phyloP scores from a whole-genome alignment of 345 rosid genomes.

The Capsella bursapastoris region DNA sequence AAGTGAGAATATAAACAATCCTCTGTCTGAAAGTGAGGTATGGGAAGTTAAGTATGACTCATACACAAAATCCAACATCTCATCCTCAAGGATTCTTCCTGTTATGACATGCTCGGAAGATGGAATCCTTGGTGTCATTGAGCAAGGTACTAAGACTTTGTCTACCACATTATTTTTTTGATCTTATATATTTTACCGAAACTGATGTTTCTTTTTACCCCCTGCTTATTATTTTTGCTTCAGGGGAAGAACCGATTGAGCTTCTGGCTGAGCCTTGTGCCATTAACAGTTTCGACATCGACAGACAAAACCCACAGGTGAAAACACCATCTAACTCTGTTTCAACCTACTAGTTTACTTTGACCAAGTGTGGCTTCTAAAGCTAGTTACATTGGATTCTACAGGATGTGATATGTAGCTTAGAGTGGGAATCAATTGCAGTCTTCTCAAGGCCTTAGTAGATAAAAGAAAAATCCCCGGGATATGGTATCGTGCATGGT shows the following conservation, averaged over 20 bases:
- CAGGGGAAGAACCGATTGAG: slow-evolving; percentile 77
- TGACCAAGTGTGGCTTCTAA: slow-evolving; percentile 11
- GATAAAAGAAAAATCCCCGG: no score
- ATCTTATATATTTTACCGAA: slow-evolving; percentile 16
- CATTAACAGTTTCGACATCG: slow-evolving; percentile 89
- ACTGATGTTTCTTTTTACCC: neutral
- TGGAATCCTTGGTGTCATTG: slow-evolving; percentile 81
- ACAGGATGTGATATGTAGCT: slow-evolving; percentile 88
- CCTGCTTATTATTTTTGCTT: neutral
- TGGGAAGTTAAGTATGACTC: slow-evolving; percentile 88
- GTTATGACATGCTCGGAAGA: slow-evolving; percentile 93
- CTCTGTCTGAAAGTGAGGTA: slow-evolving; percentile 82
- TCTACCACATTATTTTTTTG: neutral
- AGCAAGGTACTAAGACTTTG: slow-evolving; percentile 60
- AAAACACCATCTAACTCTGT: slow-evolving; percentile 14
- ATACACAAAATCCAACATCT: slow-evolving; percentile 59
- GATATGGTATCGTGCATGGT: neutral
- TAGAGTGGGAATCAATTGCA: slow-evolving; percentile 91
- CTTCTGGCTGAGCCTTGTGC: slow-evolving; percentile 91
- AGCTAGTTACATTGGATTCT: slow-evolving; percentile 8
- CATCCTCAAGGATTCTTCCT: slow-evolving; percentile 76
- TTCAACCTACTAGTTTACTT: slow-evolving; percentile 6
- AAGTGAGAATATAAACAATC: slow-evolving; percentile 45
- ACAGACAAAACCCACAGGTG: slow-evolving; percentile 76
- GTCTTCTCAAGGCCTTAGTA: slow-evolving; percentile 61